Base-by-base conservation (phyloP, 352 stramenopile genomes). In the Globisporangium spiculum region DNA sequence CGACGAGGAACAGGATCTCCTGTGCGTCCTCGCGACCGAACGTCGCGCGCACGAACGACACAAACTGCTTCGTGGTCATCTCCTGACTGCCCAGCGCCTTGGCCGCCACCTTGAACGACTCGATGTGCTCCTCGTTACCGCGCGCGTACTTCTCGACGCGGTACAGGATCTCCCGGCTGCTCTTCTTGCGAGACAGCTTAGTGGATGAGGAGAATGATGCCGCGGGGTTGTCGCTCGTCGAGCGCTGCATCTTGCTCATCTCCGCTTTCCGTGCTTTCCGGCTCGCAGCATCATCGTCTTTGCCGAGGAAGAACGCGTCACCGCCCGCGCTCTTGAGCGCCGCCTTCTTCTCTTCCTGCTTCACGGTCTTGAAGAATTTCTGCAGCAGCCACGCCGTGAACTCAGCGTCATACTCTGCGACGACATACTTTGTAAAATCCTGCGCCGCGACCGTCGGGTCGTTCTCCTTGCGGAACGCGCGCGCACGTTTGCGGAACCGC, bases 51-150 rank as follows among this genome's bases (percentile, higher is more conserved):
- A 91, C 59, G 41, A 90, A 89, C 44, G 73, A 60, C 12, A 89
- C 81, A 63, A 93, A 93, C 30, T 79, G 80, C 60, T 79, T 69
- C 4, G 77, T 79, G 27, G 74, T 83, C 83, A 93, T 92, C 34
- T 91, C 81, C 63, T 89, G 75, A 50, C 81, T 91, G 27, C 85
- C 85, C 26, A 93, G 79, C 6, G 80, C 80, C 54, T 90, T 90
- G 5, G 85, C 85, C 16, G 80, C 80, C 41, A 84, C 78, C 66
- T 91, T 91, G 65, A 93, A 93, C 34, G 86, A 73, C 4, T 65
- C 60, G 14, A 93, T 75, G 27, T 72, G 75, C 41, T 83, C 68
- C 4, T 70, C n/a, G 55, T 91, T 71, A n/a, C 79, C 80, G 1
- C 70, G 71, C 16, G 83, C 79, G 12, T 89, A 75, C 59, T 75